These are phyloP conservation scores for Claviceps digitariae DNA, from an alignment of 2,329 filamentous ascomycete genomes.

Conservation along the genomic window DNA sequence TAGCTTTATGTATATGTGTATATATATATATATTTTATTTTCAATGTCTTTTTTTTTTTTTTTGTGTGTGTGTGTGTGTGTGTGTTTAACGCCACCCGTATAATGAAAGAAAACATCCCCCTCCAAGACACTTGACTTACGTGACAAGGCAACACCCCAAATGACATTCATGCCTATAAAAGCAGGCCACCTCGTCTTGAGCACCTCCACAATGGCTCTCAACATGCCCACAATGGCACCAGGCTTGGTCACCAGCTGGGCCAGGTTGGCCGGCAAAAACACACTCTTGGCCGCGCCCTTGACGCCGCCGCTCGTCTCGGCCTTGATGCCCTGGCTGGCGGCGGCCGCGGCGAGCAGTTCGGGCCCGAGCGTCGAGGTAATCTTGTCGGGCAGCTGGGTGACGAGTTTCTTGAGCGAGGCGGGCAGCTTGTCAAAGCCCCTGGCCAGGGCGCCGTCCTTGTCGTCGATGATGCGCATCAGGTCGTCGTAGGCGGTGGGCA, in stretches of 20 bases:
- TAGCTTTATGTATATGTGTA: too few relatives aligned
- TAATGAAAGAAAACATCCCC: too few relatives aligned
- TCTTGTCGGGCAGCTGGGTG: constrained; percentile 67
- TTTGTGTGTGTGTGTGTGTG: too few relatives aligned
- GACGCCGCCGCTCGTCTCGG: constrained; percentile 41
- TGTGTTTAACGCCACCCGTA: too few relatives aligned
- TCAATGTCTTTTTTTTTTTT: background rate
- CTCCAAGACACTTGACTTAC: constrained; percentile 35
- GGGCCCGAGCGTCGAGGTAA: constrained; percentile 62
- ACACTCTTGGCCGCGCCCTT: constrained; percentile 52
- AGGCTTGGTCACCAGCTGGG: constrained; percentile 71
- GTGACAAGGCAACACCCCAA: constrained; percentile 76
- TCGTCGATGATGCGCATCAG: constrained; percentile 53
- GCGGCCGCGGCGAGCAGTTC: constrained; percentile 70
- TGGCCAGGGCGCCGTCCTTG: constrained; percentile 44
- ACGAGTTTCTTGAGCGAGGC: constrained; percentile 74
- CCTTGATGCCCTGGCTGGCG: constrained; percentile 54
- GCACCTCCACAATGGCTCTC: constrained; percentile 76
- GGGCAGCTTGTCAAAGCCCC: constrained; percentile 55
- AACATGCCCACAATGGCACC: constrained; percentile 76
- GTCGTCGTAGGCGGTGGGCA: constrained; percentile 85
- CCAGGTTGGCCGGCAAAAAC: constrained; percentile 56
- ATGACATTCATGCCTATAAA: constrained; percentile 85
- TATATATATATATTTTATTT: background rate
- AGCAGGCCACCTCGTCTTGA: constrained; percentile 79